A percentile compares a stretch with the other conserved stretches of the same genome.
Conservation (phyloP, 345 rosid genomes). For the Physaria fendleri region DNA sequence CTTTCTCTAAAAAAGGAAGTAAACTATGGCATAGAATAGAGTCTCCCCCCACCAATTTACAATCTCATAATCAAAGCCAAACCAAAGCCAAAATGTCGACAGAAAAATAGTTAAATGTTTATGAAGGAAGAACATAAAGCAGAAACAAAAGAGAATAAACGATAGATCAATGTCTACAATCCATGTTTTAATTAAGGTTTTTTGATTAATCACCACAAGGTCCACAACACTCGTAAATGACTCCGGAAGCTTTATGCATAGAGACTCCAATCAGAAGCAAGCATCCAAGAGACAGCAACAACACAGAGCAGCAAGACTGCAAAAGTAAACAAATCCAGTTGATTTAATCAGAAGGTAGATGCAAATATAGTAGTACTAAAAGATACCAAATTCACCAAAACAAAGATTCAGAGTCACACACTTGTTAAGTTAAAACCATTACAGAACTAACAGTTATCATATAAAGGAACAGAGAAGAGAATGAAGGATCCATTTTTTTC, state of each 20-base stretch:
- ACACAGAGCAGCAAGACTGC: conserved; percentile 45
- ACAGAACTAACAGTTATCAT: background rate
- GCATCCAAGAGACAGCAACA: conserved; percentile 35
- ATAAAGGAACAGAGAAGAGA: too few species aligned
- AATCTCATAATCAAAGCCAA: conserved; percentile 21
- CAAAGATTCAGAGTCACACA: background rate
- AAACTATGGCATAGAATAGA: background rate
- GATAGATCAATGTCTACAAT: background rate
- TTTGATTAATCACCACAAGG: too few species aligned
- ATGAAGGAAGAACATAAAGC: conserved; percentile 9
- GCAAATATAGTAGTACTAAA: background rate
- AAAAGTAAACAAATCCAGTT: background rate
- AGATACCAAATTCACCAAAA: background rate
- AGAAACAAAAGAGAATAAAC: conserved; percentile 5
- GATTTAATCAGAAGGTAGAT: background rate
- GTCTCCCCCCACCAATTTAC: conserved; percentile 20
- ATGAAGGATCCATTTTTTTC: too few species aligned
- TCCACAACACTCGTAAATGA: background rate
- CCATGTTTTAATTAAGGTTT: background rate
- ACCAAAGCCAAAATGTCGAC: background rate
- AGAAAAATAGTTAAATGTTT: background rate
- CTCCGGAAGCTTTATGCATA: background rate
- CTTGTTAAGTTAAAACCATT: background rate
- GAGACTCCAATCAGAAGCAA: conserved; percentile 36
- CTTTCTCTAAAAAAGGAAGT: background rate